Conservation (phyloP, 257 asterid genomes). For the Gentiana straminea region DNA sequence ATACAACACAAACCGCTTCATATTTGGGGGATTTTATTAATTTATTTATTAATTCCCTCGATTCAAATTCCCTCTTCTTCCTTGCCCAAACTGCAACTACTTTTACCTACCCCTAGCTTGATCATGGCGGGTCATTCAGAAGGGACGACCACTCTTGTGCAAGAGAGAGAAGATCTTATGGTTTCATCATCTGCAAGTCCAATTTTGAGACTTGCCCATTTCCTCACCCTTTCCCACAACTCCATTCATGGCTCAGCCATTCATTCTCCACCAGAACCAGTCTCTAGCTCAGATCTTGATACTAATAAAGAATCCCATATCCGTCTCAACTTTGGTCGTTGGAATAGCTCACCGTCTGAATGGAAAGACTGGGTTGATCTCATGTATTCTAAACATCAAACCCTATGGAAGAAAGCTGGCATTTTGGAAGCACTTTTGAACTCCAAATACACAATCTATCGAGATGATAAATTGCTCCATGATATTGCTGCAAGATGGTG, state of each 20-base stretch:
- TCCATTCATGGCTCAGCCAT: slow-evolving; percentile 10
- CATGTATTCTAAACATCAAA: slow-evolving; percentile 6
- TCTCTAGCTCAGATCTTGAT: background rate
- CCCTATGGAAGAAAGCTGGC: slow-evolving; percentile 26
- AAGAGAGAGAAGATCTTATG: slow-evolving; percentile 17
- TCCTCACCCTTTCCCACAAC: slow-evolving; percentile 13
- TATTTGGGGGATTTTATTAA: too few relatives aligned
- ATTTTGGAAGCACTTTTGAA: slow-evolving; percentile 21
- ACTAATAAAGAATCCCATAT: background rate
- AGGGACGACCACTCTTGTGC: background rate
- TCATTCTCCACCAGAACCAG: slow-evolving; percentile 10
- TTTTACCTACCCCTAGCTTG: too few relatives aligned
- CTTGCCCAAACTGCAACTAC: too few relatives aligned
- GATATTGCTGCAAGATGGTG: slow-evolving; percentile 29
- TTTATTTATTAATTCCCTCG: too few relatives aligned
- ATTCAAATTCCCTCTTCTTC: too few relatives aligned
- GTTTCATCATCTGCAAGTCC: slow-evolving; percentile 16
- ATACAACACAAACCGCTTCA: too few relatives aligned
- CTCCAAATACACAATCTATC: slow-evolving; percentile 6
- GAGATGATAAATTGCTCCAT: slow-evolving; percentile 14
- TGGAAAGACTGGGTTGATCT: slow-evolving; percentile 29
- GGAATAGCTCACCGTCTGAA: slow-evolving; percentile 8
- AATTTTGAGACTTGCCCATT: slow-evolving; percentile 15
- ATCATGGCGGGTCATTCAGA: background rate
- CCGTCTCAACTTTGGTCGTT: slow-evolving; percentile 15